Base-by-base conservation (phyloP, 352 stramenopile species). In the Globisporangium polare region DNA sequence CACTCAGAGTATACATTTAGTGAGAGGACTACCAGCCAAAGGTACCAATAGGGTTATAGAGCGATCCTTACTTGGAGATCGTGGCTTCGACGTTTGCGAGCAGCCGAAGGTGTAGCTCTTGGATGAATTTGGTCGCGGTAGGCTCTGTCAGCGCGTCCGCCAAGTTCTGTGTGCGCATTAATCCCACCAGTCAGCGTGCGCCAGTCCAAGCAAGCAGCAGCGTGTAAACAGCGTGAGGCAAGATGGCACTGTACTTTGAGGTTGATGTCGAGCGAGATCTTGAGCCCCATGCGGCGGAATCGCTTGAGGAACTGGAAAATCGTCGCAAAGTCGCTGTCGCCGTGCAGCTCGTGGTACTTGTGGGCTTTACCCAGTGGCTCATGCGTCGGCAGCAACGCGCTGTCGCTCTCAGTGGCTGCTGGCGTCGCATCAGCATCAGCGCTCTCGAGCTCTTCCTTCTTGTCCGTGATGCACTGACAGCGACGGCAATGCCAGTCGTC, bases 231-330 rank as follows among this genome's bases (percentile, higher is more conserved):
- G 9, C 13, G n/a, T n/a, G n/a, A n/a, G n/a, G n/a, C 29, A 18
- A n/a, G 15, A 9, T n/a, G 31, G 5, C 33, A 39, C 41, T 31
- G 24, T 64, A 89, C 77, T 42, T 81, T 53, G 7, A 90, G 51
- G 0, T 75, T 86, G 31, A 78, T 43, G 3, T 83, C 69, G 10
- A 63, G 73, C 4, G 66, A 64, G 37, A 88, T 60, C 54, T 84
- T 82, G 31, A 91, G 67, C 26, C 76, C 79, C 31, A 89, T 67
- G 45, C 69, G 68, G 2, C 77, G 69, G 27, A 92, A 90, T 7
- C 83, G 75, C 63, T 88, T 84, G 51, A 90, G 67, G 53, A 90
- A 90, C 49, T 84, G 65, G 53, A 88, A 90, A 12, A 85, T 68
- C 0, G 72, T 67, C 12, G 80, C 78, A 54, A 89, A 90, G 50